Evolutionary conservation across 345 rosid species (phyloP).

Genomic region (Citrus maxima): DNA sequence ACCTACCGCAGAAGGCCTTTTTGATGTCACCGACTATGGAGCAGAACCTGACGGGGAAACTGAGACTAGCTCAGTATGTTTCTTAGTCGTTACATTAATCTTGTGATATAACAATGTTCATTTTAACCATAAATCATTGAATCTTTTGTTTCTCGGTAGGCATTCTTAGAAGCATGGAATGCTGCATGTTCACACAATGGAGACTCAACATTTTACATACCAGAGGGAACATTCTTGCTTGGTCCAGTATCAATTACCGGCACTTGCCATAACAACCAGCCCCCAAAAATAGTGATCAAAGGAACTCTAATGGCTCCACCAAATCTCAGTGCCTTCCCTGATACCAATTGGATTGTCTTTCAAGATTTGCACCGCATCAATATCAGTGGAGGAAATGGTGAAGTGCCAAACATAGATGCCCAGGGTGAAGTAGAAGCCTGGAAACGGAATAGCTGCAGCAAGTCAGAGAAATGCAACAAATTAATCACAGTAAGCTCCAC

Average conservation of each 20-base stretch:
- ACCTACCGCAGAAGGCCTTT: conserved; percentile 10
- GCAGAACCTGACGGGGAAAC: conserved; percentile 35
- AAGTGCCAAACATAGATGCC: conserved; percentile 28
- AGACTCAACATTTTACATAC: conserved; percentile 28
- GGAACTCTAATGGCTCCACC: conserved; percentile 38
- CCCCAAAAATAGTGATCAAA: conserved; percentile 31
- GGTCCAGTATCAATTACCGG: conserved; percentile 35
- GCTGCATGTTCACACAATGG: conserved; percentile 32
- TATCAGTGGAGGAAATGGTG: conserved; percentile 19
- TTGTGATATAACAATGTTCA: neutral
- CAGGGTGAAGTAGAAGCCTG: conserved; percentile 45
- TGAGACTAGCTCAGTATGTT: conserved; percentile 33
- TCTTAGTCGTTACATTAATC: neutral
- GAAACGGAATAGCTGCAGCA: conserved; percentile 29
- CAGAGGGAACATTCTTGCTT: conserved; percentile 27
- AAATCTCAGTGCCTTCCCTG: conserved; percentile 15
- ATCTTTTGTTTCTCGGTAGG: conserved; percentile 15
- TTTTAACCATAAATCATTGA: neutral
- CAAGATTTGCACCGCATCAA: conserved; percentile 19
- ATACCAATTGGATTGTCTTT: conserved; percentile 35
- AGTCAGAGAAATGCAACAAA: conserved; percentile 20
- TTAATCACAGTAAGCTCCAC: conserved; percentile 35
- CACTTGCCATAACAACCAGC: conserved; percentile 27
- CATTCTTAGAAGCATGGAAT: conserved; percentile 35
- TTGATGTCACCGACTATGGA: conserved; percentile 37